These are phyloP conservation scores for Diaporthe destruens DNA, from an alignment of 2,329 filamentous ascomycete species.

Conservation along the genomic window DNA sequence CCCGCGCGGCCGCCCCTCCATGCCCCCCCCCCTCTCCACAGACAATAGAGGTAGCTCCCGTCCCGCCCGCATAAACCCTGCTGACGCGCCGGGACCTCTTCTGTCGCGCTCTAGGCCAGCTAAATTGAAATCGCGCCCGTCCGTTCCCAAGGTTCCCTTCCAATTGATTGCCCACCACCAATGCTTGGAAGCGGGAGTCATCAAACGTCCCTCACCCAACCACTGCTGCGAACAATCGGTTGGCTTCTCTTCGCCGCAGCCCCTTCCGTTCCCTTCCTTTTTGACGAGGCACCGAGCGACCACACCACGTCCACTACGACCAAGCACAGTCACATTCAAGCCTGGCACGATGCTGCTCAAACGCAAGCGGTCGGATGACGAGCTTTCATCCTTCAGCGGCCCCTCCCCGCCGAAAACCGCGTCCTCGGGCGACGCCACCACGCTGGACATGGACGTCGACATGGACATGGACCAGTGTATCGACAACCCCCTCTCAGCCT, in stretches of 20 bases:
- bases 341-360: conserved; percentile 66
- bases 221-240: background rate
- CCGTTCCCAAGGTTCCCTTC: background rate
- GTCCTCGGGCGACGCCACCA: conserved; percentile 47
- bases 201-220: background rate
- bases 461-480: conserved; percentile 45
- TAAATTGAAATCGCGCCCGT: conserved; percentile 32
- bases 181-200: background rate
- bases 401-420: conserved; percentile 54
- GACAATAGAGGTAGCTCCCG: background rate
- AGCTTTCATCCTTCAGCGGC: conserved; percentile 61
- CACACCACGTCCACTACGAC: background rate
- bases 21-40: no score
- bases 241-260: background rate
- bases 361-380: conserved; percentile 73
- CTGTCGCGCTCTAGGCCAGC: background rate
- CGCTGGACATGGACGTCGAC: conserved; percentile 43
- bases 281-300: background rate
- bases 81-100: conserved; percentile 16
- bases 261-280: background rate
- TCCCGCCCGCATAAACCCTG: conserved; percentile 14
- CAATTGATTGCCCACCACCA: background rate
- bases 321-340: background rate
- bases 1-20: no score
- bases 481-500: conserved; percentile 47